Base-by-base conservation (phyloP, 2,329 filamentous ascomycete species). In the Gnomoniopsis sp. region DNA sequence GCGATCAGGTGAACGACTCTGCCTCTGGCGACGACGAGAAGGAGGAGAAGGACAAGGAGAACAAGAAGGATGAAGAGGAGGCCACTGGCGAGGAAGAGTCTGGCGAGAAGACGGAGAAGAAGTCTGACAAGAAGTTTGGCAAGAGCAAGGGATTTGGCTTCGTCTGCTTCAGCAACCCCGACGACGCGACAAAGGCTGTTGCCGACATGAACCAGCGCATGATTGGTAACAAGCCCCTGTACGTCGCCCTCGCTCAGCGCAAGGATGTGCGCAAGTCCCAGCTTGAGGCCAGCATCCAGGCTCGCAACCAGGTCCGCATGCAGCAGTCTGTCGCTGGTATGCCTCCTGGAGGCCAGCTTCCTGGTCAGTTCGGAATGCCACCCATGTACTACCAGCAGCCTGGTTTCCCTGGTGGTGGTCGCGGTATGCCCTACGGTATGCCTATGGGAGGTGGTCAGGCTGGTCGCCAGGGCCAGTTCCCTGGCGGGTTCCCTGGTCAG, bases 81-180 rank as follows among this genome's bases (percentile, higher is more conserved):
- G 73, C 75, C 62, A 73, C 77, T 63, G 77, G 82, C 38, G 70
- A 72, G 36, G 81, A 84, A 62, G 78, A 84, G 67, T 69, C 77
- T 62, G 74, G 79, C 59, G 81, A 86, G 51, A 86, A 87, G 75
- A 67, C 81, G 51, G 81, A 85, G 38, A 79, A 85, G 72, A 86
- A 88, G 76, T 69, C 80, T 3, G 74, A 76, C 34, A 87, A 83
- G 75, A 87, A 83, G 79, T 84, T 96, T 62, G 95, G 95, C 75
- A 98, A 98, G 90, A 96, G 92, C 88, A 99, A 98, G 85, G 95
- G 95, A 75, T 99, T 99, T 75, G 95, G 95, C 70, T 99, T 99
- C 76, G 95, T 99, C 72, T 99, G 95, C 89, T 99, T 99, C 83
- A 95, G 90, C 85, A 98, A 96, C 84, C 93, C 95, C 62, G 95